A percentile compares a stretch with the other conserved stretches of the same genome.
Evolutionary conservation across 1,139 yeast genomes (phyloP).

Genomic region (Kazachstania sp.): DNA sequence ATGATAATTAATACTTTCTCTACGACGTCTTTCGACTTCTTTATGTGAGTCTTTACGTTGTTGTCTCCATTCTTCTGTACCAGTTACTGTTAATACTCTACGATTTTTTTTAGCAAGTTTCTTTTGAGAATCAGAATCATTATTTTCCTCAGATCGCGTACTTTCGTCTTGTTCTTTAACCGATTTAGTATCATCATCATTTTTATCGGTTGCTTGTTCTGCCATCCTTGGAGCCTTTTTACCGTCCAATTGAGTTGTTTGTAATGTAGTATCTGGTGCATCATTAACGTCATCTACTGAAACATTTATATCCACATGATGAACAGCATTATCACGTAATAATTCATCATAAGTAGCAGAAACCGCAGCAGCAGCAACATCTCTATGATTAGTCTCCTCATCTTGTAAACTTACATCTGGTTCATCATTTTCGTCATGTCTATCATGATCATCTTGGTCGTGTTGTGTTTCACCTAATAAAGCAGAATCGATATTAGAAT

Average conservation of each 20-base stretch:
- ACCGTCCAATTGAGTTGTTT: neutral
- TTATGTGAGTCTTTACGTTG: slow-evolving; percentile 86
- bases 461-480: slow-evolving; percentile 11
- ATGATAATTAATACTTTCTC: slow-evolving; percentile 86
- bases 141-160: neutral
- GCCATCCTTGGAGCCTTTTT: no score
- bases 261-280: neutral
- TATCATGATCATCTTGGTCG: slow-evolving; percentile 4
- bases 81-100: slow-evolving; percentile 41
- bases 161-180: no score
- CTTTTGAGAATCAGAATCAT: slow-evolving; percentile 5
- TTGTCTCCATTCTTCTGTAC: slow-evolving; percentile 81
- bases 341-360: slow-evolving; percentile 18
- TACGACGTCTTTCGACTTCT: slow-evolving; percentile 93
- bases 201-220: neutral
- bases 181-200: neutral
- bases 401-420: slow-evolving; percentile 28
- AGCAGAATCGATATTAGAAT: slow-evolving; percentile 17
- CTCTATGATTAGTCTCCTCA: slow-evolving; percentile 8
- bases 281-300: neutral
- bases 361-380: slow-evolving; percentile 17
- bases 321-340: slow-evolving; percentile 7
- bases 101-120: slow-evolving; percentile 27
- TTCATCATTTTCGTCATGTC: no score
- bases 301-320: slow-evolving; percentile 3